Evolutionary conservation across 1,284 basidiomycete genomes (phyloP).

Genomic region (Cryptococcus hybrid): DNA sequence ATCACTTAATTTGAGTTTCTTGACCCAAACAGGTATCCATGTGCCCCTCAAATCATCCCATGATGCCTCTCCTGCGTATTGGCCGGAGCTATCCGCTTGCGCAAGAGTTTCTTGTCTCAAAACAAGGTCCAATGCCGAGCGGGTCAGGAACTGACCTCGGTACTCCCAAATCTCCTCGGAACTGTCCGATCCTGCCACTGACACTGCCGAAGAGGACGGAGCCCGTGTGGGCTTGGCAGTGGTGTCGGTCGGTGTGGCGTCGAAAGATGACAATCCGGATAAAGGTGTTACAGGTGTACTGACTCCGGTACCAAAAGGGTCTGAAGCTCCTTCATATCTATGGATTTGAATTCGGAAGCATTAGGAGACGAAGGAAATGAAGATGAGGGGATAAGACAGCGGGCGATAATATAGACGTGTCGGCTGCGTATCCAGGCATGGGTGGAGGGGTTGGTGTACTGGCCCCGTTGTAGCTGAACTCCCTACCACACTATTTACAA

Average conservation of each 20-base stretch:
- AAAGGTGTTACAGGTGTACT: slow-evolving; percentile 3
- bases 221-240: background rate
- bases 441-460: background rate
- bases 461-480: background rate
- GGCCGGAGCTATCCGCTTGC: slow-evolving; percentile 31
- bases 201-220: background rate
- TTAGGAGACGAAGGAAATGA: slow-evolving; percentile 4
- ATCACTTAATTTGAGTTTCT: slow-evolving; percentile 27
- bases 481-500: no score
- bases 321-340: slow-evolving; percentile 18
- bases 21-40: slow-evolving; percentile 37
- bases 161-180: slow-evolving; percentile 32
- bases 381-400: slow-evolving; percentile 1
- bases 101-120: slow-evolving; percentile 26
- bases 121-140: slow-evolving; percentile 34
- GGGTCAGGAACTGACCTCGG: slow-evolving; percentile 30
- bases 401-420: background rate
- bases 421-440: background rate
- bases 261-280: slow-evolving; percentile 11
- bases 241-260: slow-evolving; percentile 7
- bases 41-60: slow-evolving; percentile 35
- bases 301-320: slow-evolving; percentile 22
- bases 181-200: slow-evolving; percentile 3
- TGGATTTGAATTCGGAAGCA: slow-evolving; percentile 2
- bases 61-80: slow-evolving; percentile 32